Percentiles rank a stretch among this genome's conserved stretches.
phyloP scores from a whole-genome alignment of 2,329 filamentous ascomycete species.

The Raffaelea ambrosiae region DNA sequence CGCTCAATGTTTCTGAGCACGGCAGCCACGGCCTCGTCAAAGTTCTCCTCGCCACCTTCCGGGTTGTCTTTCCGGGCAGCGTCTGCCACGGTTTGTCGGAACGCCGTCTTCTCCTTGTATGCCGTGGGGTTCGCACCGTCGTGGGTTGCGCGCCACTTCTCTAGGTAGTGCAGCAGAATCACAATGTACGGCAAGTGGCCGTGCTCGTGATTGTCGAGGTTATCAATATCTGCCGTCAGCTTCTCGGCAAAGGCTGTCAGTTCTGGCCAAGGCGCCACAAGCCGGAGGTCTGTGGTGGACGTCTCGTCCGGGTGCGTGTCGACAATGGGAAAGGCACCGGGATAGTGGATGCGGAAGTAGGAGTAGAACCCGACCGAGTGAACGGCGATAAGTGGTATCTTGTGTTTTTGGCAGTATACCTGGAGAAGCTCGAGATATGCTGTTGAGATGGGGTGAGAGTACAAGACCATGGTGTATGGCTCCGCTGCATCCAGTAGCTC shows the following conservation, averaged over 20 bases:
- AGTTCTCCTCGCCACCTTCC: slow-evolving; percentile 93
- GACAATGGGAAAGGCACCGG: slow-evolving; percentile 79
- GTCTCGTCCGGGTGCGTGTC: slow-evolving; percentile 91
- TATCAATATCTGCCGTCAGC: slow-evolving; percentile 61
- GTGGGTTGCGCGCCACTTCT: slow-evolving; percentile 68
- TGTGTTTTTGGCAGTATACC: slow-evolving; percentile 40
- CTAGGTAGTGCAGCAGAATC: slow-evolving; percentile 73
- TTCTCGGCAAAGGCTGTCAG: slow-evolving; percentile 57
- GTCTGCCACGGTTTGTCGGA: slow-evolving; percentile 60
- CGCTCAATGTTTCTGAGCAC: slow-evolving; percentile 79
- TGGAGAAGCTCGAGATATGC: slow-evolving; percentile 36
- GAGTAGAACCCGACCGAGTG: slow-evolving; percentile 92
- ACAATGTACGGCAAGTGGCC: slow-evolving; percentile 86
- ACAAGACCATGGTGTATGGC: slow-evolving; percentile 46
- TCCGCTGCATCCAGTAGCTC: slow-evolving; percentile 29
- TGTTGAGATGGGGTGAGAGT: slow-evolving; percentile 39
- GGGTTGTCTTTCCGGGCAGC: slow-evolving; percentile 63
- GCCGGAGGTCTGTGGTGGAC: slow-evolving; percentile 73
- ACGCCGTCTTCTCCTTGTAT: slow-evolving; percentile 81
- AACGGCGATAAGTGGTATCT: slow-evolving; percentile 69
- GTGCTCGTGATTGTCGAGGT: slow-evolving; percentile 69
- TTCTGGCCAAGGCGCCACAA: slow-evolving; percentile 81
- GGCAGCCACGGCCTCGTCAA: slow-evolving; percentile 80
- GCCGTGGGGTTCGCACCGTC: slow-evolving; percentile 58
- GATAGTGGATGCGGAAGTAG: slow-evolving; percentile 72